Conservation (phyloP, 176 grass and related monocot species). For the Eragrostis nindensis region DNA sequence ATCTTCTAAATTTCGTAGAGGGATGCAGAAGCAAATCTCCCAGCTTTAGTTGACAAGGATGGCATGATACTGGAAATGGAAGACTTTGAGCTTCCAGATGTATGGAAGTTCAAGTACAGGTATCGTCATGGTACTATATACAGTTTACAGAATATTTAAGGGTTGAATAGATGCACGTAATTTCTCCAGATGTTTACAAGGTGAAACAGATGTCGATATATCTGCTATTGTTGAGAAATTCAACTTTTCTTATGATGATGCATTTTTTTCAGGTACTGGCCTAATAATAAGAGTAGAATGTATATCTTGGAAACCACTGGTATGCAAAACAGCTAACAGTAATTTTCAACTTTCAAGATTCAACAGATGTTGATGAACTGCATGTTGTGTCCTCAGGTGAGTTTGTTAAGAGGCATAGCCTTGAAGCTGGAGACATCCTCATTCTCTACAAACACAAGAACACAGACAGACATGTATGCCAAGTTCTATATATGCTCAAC, state of each 20-base stretch:
- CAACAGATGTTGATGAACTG: constrained; percentile 11
- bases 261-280: constrained; percentile 71
- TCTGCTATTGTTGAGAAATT: not conserved
- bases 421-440: constrained; percentile 57
- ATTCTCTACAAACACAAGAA: constrained; percentile 60
- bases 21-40: constrained; percentile 81
- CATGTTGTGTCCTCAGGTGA: constrained; percentile 53
- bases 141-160: not conserved
- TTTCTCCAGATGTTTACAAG: not conserved
- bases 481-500: constrained; percentile 17
- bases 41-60: constrained; percentile 70
- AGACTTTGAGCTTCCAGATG: constrained; percentile 61
- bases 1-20: constrained; percentile 57
- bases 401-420: constrained; percentile 68
- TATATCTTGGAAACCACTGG: constrained; percentile 82
- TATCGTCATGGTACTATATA: not conserved
- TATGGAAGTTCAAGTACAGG: constrained; percentile 96
- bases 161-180: not conserved
- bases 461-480: constrained; percentile 58
- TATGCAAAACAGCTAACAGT: constrained; percentile 4
- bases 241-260: constrained; percentile 19
- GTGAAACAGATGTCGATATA: constrained; percentile 4
- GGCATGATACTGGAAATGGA: constrained; percentile 71
- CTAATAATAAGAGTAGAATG: constrained; percentile 93
- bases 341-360: constrained; percentile 13